phyloP scores from a whole-genome alignment of 164 flowering plant species.

The Vitis labrusca region DNA sequence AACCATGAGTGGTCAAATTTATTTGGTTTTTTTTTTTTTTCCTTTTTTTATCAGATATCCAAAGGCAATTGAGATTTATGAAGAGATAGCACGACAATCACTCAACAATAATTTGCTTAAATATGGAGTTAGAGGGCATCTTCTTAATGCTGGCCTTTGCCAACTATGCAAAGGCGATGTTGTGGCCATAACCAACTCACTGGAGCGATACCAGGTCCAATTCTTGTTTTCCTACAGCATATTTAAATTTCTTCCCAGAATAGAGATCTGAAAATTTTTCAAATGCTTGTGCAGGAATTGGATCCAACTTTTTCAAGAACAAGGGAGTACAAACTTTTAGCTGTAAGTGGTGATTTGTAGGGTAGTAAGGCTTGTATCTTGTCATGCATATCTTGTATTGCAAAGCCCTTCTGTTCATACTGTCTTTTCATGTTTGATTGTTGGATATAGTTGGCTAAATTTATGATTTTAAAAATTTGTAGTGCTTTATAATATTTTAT shows the following conservation, averaged over 20 bases:
- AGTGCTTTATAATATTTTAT: no score
- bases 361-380: no score
- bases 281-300: constrained; percentile 56
- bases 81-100: constrained; percentile 71
- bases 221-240: background rate
- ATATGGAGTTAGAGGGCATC: constrained; percentile 63
- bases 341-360: constrained; percentile 27
- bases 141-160: constrained; percentile 94
- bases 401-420: no score
- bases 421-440: no score
- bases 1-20: no score
- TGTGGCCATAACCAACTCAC: constrained; percentile 79
- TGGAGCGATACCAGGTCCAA: constrained; percentile 78
- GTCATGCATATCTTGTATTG: no score
- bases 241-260: background rate
- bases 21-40: no score
- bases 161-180: constrained; percentile 83
- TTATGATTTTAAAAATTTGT: no score
- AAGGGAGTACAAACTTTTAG: constrained; percentile 68
- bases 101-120: constrained; percentile 76
- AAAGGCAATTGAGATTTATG: constrained; percentile 60
- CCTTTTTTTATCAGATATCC: constrained; percentile 21
- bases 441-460: no score
- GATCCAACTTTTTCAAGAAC: constrained; percentile 92
- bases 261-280: no score